Base-by-base conservation (phyloP, 495 filamentous ascomycete genomes). In the Trichoderma virens region DNA sequence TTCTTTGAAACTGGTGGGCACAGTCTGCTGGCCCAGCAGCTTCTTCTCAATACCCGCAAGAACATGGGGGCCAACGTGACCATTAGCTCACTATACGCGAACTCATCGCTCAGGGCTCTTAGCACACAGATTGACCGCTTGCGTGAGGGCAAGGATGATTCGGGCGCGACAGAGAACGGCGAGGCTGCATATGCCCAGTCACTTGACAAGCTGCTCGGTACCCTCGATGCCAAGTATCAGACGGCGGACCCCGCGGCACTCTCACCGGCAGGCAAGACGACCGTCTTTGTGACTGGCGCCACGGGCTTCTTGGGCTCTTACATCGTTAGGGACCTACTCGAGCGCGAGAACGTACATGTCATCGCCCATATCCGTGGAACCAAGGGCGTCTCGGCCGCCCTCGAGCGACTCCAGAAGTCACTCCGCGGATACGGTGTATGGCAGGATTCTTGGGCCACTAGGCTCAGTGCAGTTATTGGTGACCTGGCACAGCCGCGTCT, bases 1-100 rank as follows among this genome's bases (percentile, higher is more conserved):
- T 98, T 97, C 81, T 96, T 96, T 66, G 91, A 98, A 45, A 74
- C 88, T 31, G 94, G 94, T 56, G 93, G 93, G 6, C 90, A 97
- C 75, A 90, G 86, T 73, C 86, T 98, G 60, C 79, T 96, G 5
- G 92, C 91, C 0, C 92, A 97, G 67, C 87, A 93, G 65, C 87
- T 98, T 78, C 81, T 97, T 27, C 64, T 80, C 7, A 80, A 85
- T 25, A 77, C 91, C 28, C 82, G 87, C 56, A 86, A 87, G 75
- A 85, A 82, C 70, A 72, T 82, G 28, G 85, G 81, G 3, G 78
- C 85, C 20, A 82, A 96, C 63, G 79, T 97, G 13, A 83, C 83
- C 39, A 92, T 97, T 78, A 88, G 78, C 59, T 82, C 83, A 6
- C 86, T 97, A 62, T 96, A 92, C 74, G 82, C 85, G 62, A 82